These are phyloP conservation scores for Myxozyma nipponensis DNA, from an alignment of 805 yeast genomes.

Conservation along the genomic window DNA sequence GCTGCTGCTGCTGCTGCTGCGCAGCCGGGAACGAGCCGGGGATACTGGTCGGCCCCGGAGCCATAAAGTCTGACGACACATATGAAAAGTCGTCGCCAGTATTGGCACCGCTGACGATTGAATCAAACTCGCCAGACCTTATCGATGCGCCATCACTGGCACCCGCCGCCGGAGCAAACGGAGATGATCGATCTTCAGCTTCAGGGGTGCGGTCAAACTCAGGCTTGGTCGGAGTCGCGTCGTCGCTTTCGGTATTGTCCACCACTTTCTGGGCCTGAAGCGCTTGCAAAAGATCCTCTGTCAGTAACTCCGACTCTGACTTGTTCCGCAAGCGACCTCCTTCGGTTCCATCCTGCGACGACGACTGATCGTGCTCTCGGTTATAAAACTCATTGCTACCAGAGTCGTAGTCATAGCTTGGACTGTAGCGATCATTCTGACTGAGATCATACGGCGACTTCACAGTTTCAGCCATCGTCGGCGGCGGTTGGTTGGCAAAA, in stretches of 20 bases:
- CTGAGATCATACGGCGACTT: not conserved
- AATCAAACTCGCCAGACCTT: not conserved
- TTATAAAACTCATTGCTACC: not conserved
- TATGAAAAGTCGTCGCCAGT: not conserved
- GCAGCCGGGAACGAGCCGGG: not conserved
- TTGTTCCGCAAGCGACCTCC: conserved; percentile 10
- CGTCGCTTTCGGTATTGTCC: not conserved
- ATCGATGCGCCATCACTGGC: not conserved
- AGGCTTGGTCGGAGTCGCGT: not conserved
- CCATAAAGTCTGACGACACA: not conserved
- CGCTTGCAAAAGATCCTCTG: conserved; percentile 12
- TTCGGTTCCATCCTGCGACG: not conserved
- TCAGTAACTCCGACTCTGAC: conserved; percentile 19
- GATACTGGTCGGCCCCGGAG: not conserved
- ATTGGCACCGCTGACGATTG: not conserved
- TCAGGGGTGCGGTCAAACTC: not conserved
- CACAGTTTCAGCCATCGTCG: not conserved
- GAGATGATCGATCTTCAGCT: not conserved
- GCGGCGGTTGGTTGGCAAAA: not conserved
- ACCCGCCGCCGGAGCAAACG: not conserved
- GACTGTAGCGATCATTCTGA: not conserved
- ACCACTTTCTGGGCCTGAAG: conserved; percentile 5
- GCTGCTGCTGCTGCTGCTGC: not conserved
- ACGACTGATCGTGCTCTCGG: not conserved
- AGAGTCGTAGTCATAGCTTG: not conserved